phyloP scores from a whole-genome alignment of 2,329 filamentous ascomycete genomes.

The Aspergillus tamarii region DNA sequence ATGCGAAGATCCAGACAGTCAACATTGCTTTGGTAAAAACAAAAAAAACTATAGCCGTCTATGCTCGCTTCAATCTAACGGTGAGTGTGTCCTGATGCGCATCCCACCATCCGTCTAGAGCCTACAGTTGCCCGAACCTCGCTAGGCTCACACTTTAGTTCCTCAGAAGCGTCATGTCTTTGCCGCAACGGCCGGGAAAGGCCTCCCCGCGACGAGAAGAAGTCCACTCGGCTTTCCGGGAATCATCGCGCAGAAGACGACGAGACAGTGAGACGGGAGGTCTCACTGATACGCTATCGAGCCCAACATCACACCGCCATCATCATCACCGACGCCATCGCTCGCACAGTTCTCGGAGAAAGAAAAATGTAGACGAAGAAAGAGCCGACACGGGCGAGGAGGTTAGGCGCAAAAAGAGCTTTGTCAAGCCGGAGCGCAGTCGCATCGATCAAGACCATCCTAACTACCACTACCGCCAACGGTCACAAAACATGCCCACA shows the following conservation, averaged over 20 bases:
- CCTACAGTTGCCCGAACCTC: background rate
- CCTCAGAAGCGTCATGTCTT: conserved; percentile 46
- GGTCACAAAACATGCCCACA: conserved; percentile 89
- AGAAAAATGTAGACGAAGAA: conserved; percentile 52
- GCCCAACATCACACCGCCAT: conserved; percentile 38
- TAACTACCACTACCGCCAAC: conserved; percentile 93
- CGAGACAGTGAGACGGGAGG: conserved; percentile 71
- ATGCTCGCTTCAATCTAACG: background rate
- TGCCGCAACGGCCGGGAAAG: conserved; percentile 65
- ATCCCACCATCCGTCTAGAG: background rate
- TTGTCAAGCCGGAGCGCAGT: conserved; percentile 86
- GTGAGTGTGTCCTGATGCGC: background rate
- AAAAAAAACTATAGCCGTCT: background rate
- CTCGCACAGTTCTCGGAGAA: conserved; percentile 51
- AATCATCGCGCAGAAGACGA: conserved; percentile 69
- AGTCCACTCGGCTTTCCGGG: conserved; percentile 64
- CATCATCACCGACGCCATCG: conserved; percentile 45
- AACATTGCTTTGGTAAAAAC: background rate
- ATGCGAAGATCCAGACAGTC: background rate
- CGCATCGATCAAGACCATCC: conserved; percentile 85
- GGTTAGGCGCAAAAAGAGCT: conserved; percentile 75
- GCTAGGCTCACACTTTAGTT: background rate
- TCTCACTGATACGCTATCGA: conserved; percentile 40
- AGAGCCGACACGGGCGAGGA: conserved; percentile 56
- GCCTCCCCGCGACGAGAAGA: conserved; percentile 64